These are phyloP conservation scores for Syncephalis plumigaleata DNA, from an alignment of 371 early-diverging fungal species.

Conservation along the genomic window DNA sequence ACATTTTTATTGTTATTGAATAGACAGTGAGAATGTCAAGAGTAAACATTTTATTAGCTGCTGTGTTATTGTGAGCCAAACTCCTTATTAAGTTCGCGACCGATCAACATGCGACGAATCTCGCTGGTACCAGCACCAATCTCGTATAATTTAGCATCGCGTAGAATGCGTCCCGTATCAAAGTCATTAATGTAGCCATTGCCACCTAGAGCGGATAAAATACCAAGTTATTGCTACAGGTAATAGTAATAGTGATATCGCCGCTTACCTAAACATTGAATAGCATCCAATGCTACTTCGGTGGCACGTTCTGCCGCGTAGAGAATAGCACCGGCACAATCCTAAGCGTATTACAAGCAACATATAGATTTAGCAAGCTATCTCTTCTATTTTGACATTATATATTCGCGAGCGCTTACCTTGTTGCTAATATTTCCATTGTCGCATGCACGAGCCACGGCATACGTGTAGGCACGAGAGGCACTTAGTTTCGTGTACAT, in stretches of 20 bases:
- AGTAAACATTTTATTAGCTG: too few relatives aligned
- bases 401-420: constrained; percentile 1
- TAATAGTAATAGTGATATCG: too few relatives aligned
- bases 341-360: constrained; percentile 29
- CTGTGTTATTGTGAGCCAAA: constrained; percentile 1
- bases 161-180: constrained; percentile 78
- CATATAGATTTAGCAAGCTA: neutral
- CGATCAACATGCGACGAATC: constrained; percentile 94
- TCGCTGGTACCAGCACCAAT: constrained; percentile 97
- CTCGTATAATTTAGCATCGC: constrained; percentile 95
- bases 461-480: constrained; percentile 80
- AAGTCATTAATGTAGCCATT: constrained; percentile 95
- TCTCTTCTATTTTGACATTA: neutral
- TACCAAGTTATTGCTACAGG: too few relatives aligned
- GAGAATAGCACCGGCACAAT: constrained; percentile 92
- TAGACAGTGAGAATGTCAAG: too few relatives aligned
- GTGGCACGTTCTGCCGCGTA: constrained; percentile 94
- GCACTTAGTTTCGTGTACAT: constrained; percentile 93
- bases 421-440: constrained; percentile 57
- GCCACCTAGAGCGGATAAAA: constrained; percentile 44
- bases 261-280: constrained; percentile 61
- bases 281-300: constrained; percentile 86
- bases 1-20: too few relatives aligned
- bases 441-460: constrained; percentile 82
- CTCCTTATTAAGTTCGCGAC: constrained; percentile 49